These are phyloP conservation scores for Endoconidiophora polonica DNA, from an alignment of 2,329 filamentous ascomycete species.

Conservation along the genomic window DNA sequence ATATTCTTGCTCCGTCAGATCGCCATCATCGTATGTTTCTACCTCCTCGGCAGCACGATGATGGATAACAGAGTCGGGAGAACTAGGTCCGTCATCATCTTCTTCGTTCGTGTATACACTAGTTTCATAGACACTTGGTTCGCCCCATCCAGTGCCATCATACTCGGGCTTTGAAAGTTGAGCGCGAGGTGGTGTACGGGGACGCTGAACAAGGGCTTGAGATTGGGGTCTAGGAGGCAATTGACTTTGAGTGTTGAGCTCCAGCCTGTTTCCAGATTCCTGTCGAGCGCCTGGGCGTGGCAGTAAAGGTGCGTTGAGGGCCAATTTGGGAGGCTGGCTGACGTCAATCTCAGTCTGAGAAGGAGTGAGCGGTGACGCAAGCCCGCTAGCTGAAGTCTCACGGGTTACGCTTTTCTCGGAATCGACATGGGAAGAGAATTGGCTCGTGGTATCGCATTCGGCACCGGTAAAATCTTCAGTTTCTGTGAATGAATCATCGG, in stretches of 20 bases:
- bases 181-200: slow-evolving; percentile 27
- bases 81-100: slow-evolving; percentile 46
- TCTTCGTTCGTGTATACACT: slow-evolving; percentile 23
- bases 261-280: not conserved
- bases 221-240: not conserved
- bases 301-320: slow-evolving; percentile 19
- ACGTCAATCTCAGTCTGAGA: slow-evolving; percentile 11
- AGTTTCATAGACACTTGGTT: slow-evolving; percentile 25
- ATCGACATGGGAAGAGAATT: slow-evolving; percentile 20
- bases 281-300: slow-evolving; percentile 8
- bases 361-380: slow-evolving; percentile 8
- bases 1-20: slow-evolving; percentile 19
- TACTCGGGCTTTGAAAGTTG: slow-evolving; percentile 42
- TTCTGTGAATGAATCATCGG: slow-evolving; percentile 29
- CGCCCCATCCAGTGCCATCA: slow-evolving; percentile 44
- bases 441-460: slow-evolving; percentile 17
- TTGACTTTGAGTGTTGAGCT: slow-evolving; percentile 1
- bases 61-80: slow-evolving; percentile 80
- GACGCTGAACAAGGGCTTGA: slow-evolving; percentile 19
- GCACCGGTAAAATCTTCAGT: slow-evolving; percentile 22
- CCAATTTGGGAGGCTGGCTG: slow-evolving; percentile 13
- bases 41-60: slow-evolving; percentile 40
- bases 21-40: slow-evolving; percentile 18
- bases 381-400: slow-evolving; percentile 8
- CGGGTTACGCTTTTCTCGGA: slow-evolving; percentile 19